A percentile compares a stretch with the other conserved stretches of the same genome.
These are phyloP conservation scores for Acanthamoeba lenticulata DNA, from an alignment of 208 protist species.

Conservation along the genomic window DNA sequence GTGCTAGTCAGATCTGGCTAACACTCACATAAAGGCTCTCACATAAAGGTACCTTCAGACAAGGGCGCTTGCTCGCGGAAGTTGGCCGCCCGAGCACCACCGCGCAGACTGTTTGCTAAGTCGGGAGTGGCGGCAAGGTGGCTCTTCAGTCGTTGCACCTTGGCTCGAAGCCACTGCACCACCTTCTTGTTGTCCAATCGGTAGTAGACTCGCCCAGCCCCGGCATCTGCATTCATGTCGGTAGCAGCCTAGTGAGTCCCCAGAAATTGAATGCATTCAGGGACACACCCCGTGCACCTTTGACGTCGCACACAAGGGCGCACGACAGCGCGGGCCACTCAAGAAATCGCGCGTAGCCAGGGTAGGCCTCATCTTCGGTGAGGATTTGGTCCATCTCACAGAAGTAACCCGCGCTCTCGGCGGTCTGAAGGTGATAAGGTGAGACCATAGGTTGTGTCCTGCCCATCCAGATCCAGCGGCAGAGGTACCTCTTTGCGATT, in stretches of 20 bases:
- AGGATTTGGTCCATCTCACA: conserved; percentile 31
- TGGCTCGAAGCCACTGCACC: neutral
- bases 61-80: neutral
- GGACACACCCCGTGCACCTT: neutral
- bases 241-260: neutral
- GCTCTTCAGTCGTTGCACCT: neutral
- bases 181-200: neutral
- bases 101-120: neutral
- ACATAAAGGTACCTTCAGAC: neutral
- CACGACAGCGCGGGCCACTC: neutral
- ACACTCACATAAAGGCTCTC: neutral
- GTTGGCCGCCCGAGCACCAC: neutral
- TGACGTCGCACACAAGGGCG: neutral
- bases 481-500: conserved; percentile 14
- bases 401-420: conserved; percentile 33
- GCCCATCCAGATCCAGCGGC: neutral
- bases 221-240: neutral
- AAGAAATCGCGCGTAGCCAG: conserved; percentile 6
- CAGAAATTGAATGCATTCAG: neutral
- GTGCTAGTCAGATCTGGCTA: neutral
- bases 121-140: neutral
- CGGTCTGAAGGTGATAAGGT: neutral
- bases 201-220: neutral
- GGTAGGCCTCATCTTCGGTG: neutral
- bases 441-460: neutral